Conservation (phyloP, 441 rosid species). For the Codiaeum variegatum region DNA sequence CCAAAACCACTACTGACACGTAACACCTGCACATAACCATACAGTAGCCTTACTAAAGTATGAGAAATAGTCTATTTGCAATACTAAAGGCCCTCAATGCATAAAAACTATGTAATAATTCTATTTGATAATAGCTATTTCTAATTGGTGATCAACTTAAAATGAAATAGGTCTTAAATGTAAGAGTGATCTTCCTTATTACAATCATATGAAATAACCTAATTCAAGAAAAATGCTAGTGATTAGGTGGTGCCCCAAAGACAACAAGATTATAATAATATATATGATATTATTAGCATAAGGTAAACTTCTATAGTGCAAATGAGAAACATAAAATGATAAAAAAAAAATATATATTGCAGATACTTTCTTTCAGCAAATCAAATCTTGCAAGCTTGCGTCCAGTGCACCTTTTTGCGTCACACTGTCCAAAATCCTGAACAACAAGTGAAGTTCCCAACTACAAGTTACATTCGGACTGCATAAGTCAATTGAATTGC, state of each 20-base stretch:
- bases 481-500: not conserved
- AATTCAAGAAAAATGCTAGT: not conserved
- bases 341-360: not conserved
- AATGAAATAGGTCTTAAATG: not conserved
- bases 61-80: constrained; percentile 4
- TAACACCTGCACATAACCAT: constrained; percentile 60
- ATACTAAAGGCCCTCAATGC: constrained; percentile 1
- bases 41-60: constrained; percentile 13
- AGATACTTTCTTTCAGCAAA: constrained; percentile 76
- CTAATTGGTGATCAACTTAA: not conserved
- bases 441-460: constrained; percentile 12
- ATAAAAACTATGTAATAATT: not conserved
- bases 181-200: not conserved
- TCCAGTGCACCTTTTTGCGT: constrained; percentile 94
- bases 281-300: not conserved
- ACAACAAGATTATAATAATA: not conserved
- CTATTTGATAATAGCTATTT: not conserved
- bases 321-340: not conserved
- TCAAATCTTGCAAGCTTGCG: constrained; percentile 88
- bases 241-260: not conserved
- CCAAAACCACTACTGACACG: constrained; percentile 79
- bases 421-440: constrained; percentile 97
- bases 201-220: not conserved
- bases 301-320: not conserved
- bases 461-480: not conserved